Percentiles rank a stretch among this genome's conserved stretches.
These are phyloP conservation scores for Metschnikowia vanudenii DNA, from an alignment of 805 yeast genomes.

Conservation along the genomic window DNA sequence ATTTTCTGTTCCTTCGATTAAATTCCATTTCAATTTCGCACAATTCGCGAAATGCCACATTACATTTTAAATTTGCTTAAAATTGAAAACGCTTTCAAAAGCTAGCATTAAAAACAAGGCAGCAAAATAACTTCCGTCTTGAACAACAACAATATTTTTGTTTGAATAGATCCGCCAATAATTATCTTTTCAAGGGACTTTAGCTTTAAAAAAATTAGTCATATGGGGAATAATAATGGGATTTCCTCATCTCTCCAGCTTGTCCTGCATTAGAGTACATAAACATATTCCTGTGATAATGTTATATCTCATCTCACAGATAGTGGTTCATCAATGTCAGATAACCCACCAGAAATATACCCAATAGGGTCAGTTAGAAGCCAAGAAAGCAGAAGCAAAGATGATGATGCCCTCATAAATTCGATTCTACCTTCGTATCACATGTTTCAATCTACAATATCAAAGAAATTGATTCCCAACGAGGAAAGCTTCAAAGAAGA, in stretches of 20 bases:
- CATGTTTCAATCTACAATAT: constrained; percentile 43
- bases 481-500: constrained; percentile 40
- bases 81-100: too few species aligned
- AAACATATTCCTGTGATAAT: constrained; percentile 1
- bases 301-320: neutral
- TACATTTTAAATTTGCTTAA: too few species aligned
- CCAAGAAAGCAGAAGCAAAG: constrained; percentile 15
- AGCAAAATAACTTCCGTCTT: too few species aligned
- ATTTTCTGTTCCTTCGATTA: too few species aligned
- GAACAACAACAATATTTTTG: too few species aligned
- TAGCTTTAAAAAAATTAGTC: too few species aligned
- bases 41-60: too few species aligned
- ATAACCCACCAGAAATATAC: constrained; percentile 7
- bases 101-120: too few species aligned
- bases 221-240: too few species aligned
- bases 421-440: constrained; percentile 45
- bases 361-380: constrained; percentile 11
- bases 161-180: too few species aligned
- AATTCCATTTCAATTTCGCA: too few species aligned
- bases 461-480: constrained; percentile 35
- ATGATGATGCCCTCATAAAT: constrained; percentile 28
- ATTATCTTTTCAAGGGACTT: too few species aligned
- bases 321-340: constrained; percentile 6
- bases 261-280: neutral
- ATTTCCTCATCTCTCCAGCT: neutral